Evolutionary conservation across 495 filamentous ascomycete genomes (phyloP), one percentile per base, ranked within the genome.

Genomic region (Aspergillus wentii): DNA sequence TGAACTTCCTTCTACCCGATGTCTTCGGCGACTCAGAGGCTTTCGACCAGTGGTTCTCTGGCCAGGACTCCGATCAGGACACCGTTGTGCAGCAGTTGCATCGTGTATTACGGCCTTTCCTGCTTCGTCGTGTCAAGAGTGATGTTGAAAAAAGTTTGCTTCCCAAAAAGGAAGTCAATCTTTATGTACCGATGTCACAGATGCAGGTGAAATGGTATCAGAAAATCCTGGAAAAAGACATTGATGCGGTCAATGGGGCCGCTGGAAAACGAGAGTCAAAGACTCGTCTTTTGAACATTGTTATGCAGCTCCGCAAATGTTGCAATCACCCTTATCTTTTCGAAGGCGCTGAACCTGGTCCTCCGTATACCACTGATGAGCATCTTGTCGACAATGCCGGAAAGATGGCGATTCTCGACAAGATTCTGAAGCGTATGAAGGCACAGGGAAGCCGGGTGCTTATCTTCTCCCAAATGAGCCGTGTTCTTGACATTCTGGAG

Each of bases 201-300:
- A 99, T 99, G 94, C 94, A 99, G 61, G 80, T 95, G 33, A 95
- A 89, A 52, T 99, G 94, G 94, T 99, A 99, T 49, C 82, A 96
- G 61, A 97, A 95, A 65, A 97, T 99, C 46, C 70, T 99, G 4
- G 94, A 97, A 59, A 97, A 97, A 63, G 94, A 99, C 57, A 99
- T 99, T 38, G 94, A 97, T 52, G 94, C 94, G 9, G 94, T 99
- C 44, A 99, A 99, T 48, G 94, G 94, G 30, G 94, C 94, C 18
- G 87, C 82, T 38, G 92, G 94, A 15, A 97, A 95, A 64, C 82
- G 86, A 35, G 94, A 99, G 59, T 95, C 91, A n/a, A 99, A 99
- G 68, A 97, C 94, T 4, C 80, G 94, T 29, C 76, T 99, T n/a
- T 72, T 99, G 43, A 99, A 99, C 66, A 99, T 99, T 56, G 94